Conservation (phyloP, 1,139 yeast genomes). For the Kodamaea suecica region DNA sequence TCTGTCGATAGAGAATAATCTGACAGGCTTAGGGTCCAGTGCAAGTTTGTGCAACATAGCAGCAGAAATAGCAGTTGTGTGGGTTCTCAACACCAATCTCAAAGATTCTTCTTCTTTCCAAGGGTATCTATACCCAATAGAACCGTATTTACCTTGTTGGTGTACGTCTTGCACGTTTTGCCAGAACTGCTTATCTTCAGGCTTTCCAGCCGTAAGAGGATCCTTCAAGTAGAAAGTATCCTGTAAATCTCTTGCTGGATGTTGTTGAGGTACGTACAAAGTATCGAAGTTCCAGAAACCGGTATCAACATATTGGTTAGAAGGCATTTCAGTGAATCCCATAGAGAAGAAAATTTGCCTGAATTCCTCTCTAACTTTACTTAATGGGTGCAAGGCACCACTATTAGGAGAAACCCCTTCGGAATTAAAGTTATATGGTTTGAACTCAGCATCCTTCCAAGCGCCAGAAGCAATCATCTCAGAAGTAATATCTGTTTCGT, state of each 20-base stretch:
- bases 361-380: conserved; percentile 95
- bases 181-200: conserved; percentile 77
- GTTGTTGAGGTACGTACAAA: conserved; percentile 96
- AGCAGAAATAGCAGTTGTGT: conserved; percentile 92
- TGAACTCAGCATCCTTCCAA: conserved; percentile 84
- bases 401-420: conserved; percentile 85
- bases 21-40: conserved; percentile 81
- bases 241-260: conserved; percentile 98
- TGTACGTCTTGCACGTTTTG: conserved; percentile 79
- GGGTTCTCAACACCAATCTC: conserved; percentile 92
- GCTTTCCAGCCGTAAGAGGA: conserved; percentile 75
- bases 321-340: conserved; percentile 99
- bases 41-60: conserved; percentile 86
- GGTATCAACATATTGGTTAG: conserved; percentile 94
- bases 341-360: conserved; percentile 94
- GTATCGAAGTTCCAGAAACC: conserved; percentile 99
- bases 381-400: conserved; percentile 95
- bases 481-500: conserved; percentile 90
- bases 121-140: conserved; percentile 97
- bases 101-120: conserved; percentile 92
- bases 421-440: conserved; percentile 93
- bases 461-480: conserved; percentile 82
- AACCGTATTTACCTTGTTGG: conserved; percentile 86
- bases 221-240: conserved; percentile 97
- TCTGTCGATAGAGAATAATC: conserved; percentile 94